Conservation (phyloP, 441 rosid genomes). For the Raphanus hybrid region DNA sequence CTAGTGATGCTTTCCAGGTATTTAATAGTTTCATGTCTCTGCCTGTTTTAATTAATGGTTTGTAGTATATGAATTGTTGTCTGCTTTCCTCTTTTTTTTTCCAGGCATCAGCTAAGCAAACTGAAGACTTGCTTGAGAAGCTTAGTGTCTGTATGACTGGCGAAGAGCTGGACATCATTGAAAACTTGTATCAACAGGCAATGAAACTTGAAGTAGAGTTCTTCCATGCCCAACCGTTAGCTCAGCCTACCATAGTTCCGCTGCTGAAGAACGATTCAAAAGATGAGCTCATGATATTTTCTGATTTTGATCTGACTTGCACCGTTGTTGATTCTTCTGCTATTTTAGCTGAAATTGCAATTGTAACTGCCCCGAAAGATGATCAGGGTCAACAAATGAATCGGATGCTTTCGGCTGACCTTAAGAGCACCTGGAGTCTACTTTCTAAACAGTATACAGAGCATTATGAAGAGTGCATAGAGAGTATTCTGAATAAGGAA, state of each 20-base stretch:
- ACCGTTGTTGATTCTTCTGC: slow-evolving; percentile 94
- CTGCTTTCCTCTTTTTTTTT: not conserved
- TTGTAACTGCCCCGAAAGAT: slow-evolving; percentile 83
- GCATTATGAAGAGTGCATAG: slow-evolving; percentile 90
- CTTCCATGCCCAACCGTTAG: slow-evolving; percentile 76
- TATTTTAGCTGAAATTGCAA: slow-evolving; percentile 96
- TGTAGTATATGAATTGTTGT: slow-evolving; percentile 3
- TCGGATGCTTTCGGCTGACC: slow-evolving; percentile 78
- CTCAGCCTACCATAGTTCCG: slow-evolving; percentile 77
- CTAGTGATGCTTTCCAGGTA: slow-evolving; percentile 82
- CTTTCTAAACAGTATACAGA: slow-evolving; percentile 84
- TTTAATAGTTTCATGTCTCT: slow-evolving; percentile 12
- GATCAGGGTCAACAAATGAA: slow-evolving; percentile 57
- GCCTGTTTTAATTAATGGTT: slow-evolving; percentile 2
- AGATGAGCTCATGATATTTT: slow-evolving; percentile 69
- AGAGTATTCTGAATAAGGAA: slow-evolving; percentile 65
- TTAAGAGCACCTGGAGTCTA: slow-evolving; percentile 76
- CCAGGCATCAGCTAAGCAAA: slow-evolving; percentile 87
- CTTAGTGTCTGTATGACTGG: slow-evolving; percentile 93
- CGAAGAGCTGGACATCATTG: slow-evolving; percentile 90
- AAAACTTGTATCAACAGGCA: slow-evolving; percentile 95
- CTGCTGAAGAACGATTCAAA: slow-evolving; percentile 59
- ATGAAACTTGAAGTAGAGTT: slow-evolving; percentile 96
- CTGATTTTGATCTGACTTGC: slow-evolving; percentile 98
- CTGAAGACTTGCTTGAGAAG: slow-evolving; percentile 92